phyloP scores from a whole-genome alignment of 139 green algal genomes.

The Chlamydomonas incerta region DNA sequence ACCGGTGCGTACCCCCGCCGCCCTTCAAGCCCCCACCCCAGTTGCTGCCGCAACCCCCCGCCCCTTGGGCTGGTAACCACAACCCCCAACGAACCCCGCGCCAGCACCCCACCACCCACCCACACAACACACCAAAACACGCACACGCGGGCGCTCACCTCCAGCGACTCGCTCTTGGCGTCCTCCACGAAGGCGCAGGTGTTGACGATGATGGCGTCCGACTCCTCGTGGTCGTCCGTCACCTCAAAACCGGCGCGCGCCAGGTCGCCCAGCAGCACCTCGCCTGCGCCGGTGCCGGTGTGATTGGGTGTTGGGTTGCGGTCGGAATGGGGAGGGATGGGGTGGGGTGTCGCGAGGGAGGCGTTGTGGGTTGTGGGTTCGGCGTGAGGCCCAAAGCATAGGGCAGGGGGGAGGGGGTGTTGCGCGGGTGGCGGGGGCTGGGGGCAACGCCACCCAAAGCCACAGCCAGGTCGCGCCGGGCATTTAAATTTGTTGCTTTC shows the following conservation, averaged over 20 bases:
- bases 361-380: neutral
- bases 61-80: too few species aligned
- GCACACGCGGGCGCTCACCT: slow-evolving; percentile 53
- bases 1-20: too few species aligned
- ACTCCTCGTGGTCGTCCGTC: slow-evolving; percentile 70
- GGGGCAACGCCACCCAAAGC: neutral
- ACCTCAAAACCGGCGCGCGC: slow-evolving; percentile 76
- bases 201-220: slow-evolving; percentile 90
- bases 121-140: neutral
- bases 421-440: neutral
- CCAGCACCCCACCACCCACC: too few species aligned
- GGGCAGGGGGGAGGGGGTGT: neutral
- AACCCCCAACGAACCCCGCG: too few species aligned
- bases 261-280: slow-evolving; percentile 93
- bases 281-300: slow-evolving; percentile 73
- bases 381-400: neutral
- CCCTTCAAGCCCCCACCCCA: too few species aligned
- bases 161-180: slow-evolving; percentile 87
- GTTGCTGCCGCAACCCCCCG: too few species aligned
- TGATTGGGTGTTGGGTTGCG: neutral
- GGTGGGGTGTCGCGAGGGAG: too few species aligned
- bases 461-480: too few species aligned
- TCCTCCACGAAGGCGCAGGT: slow-evolving; percentile 94
- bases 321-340: neutral
- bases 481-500: too few species aligned